Evolutionary conservation across 2,329 filamentous ascomycete genomes (phyloP).

Genomic region (Aureobasidium vineae): DNA sequence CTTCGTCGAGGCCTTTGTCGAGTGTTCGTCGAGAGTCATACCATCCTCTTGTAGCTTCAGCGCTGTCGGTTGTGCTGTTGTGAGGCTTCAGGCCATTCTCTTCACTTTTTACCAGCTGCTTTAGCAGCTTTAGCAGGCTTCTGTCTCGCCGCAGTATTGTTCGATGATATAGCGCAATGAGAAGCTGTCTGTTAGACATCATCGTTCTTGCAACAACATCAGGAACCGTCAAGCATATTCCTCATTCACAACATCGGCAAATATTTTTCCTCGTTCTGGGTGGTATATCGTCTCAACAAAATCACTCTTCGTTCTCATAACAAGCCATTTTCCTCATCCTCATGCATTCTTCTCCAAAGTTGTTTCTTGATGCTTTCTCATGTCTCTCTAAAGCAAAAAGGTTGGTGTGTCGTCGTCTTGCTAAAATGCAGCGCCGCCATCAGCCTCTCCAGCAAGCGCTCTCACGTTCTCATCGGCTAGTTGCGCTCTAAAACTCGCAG

Average conservation of each 20-base stretch:
- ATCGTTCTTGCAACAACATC: background rate
- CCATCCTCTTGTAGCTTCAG: background rate
- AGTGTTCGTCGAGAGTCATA: background rate
- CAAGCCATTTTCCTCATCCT: conserved; percentile 23
- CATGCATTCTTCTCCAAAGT: conserved; percentile 7
- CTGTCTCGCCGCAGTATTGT: background rate
- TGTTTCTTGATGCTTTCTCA: background rate
- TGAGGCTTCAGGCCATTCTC: background rate
- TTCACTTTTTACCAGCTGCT: background rate
- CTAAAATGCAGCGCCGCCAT: conserved; percentile 37
- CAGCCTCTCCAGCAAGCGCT: conserved; percentile 43
- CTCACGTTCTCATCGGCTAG: conserved; percentile 50
- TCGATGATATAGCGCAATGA: background rate
- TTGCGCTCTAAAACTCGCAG: conserved; percentile 46
- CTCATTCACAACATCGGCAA: conserved; percentile 3
- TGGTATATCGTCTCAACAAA: conserved; percentile 13
- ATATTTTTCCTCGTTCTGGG: conserved; percentile 20
- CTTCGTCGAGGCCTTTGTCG: background rate
- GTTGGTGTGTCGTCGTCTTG: background rate
- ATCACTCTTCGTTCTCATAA: conserved; percentile 17
- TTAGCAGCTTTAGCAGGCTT: too few species aligned
- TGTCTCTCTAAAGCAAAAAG: background rate
- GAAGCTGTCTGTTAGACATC: background rate
- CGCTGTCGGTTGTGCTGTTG: background rate
- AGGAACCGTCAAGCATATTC: conserved; percentile 4